Evolutionary conservation across 805 yeast genomes (phyloP), one percentile per base, ranked within the genome.

Genomic region (Jamesozyma hellenica): DNA sequence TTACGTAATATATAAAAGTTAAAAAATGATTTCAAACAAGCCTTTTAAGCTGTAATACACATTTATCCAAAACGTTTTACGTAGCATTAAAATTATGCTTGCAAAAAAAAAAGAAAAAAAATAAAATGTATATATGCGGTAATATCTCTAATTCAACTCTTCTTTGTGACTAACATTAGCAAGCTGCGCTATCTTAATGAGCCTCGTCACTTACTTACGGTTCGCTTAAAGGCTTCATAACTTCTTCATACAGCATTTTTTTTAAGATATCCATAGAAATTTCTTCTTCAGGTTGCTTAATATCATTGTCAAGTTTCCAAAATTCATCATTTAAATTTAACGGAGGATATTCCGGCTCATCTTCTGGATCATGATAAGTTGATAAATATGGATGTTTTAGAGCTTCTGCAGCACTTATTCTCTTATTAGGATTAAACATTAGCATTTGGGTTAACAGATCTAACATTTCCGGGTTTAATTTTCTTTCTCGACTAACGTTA

Each of bases 371-470:
- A 50, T 83, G 84, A 53, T 81, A 82, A 16, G 73, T 62, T 38
- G 67, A 64, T 36, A 83, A 64, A 52, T 82, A 83, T 21, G 88
- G 88, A 54, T 83, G 94, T 42, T 72, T 64, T 45, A 83, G 63
- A 0, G 92, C 92, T 51, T 79, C 81, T 35, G 70, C 77, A 1
- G 84, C 94, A 11, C 82, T 74, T 32, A 82, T 75, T 57, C 94
- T 68, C 52, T 79, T 82, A 37, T 73, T 65, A 1, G 94, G 92
- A 48, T 80, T 81, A 59, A 83, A 83, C 1, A 80, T 76, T 28
- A 83, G 63, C 51, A 83, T 61, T 51, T 76, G 79, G 42, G 79
- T 86, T 49, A 83, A 59, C 36, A 83, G 64, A 55, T 82, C 88
- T 32, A 75, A 56, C 3, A 72, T 77, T 36, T 60, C 42, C 2